Evolutionary conservation across 345 rosid genomes (phyloP), one percentile per base, ranked within the genome.

Genomic region (Balakata baccata): DNA sequence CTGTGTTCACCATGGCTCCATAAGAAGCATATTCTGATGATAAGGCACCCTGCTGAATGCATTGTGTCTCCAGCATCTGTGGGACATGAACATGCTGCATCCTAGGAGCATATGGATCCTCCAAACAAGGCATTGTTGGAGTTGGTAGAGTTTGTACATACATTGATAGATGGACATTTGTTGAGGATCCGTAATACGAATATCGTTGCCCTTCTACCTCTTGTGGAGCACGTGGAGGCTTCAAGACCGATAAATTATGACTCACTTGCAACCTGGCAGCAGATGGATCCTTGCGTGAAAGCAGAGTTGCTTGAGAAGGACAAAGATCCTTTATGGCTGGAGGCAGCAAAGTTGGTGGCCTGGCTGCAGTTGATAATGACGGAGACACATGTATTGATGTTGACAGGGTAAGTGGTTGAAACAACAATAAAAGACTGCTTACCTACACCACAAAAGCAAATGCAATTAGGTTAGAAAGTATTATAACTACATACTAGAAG

Each of bases 351-450:
- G 54, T 23, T 50, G 66, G 66, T 13, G 63, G 68, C 50, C 47
- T 70, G 34, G 54, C 18, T 69, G 29, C 39, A 59, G 22, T 16
- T 74, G 74, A 68, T 37, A 81, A 69, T 50, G 73, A 65, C n/a
- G 77, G 80, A 77, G 77, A 71, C 61, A 69, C 54, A 46, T 50
- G 52, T 43, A 64, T 74, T 16, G 74, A 80, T 20, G 71, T 70
- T 29, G 84, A 74, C 34, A 73, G 59, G 34, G 70, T 22, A 66
- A 86, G 80, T 58, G 91, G 73, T 29, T 78, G 85, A 73, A 86
- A 87, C 56, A 81, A 63, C 3, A 81, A 79, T 57, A 87, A 56
- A 60, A 84, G 75, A 72, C 64, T 71, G 74, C 62, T 74, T 66
- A 87, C 85, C 91, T 87, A 77, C 80, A 75, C 73, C 77, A 66